phyloP scores from a whole-genome alignment of 2,329 filamentous ascomycete species.

The Sporothrix humicola region DNA sequence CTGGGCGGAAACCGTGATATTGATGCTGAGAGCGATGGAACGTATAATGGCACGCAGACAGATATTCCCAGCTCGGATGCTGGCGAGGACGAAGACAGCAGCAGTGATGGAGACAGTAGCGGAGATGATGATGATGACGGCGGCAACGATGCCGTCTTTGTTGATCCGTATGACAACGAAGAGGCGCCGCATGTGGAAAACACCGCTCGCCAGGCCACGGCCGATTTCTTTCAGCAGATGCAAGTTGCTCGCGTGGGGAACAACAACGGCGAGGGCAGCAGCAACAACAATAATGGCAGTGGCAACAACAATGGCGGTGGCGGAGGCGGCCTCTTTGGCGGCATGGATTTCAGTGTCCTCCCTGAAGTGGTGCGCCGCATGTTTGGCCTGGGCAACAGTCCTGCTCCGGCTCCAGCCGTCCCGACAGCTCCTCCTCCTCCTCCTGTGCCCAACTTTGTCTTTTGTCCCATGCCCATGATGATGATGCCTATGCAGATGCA shows the following conservation, averaged over 20 bases:
- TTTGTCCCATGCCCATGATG: constrained; percentile 16
- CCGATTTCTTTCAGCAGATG: constrained; percentile 26
- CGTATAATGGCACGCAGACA: background rate
- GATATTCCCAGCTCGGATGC: background rate
- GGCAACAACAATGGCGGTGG: background rate
- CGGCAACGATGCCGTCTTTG: background rate
- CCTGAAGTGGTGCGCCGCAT: constrained; percentile 17
- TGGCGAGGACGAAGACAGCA: background rate
- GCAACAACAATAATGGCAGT: background rate
- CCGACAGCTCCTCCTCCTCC: background rate
- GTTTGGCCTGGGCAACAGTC: constrained; percentile 15
- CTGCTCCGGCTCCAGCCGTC: background rate
- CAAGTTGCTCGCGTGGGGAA: too few relatives aligned
- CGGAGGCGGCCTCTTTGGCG: background rate
- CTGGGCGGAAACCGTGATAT: background rate
- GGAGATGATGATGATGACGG: background rate
- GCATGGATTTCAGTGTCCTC: background rate
- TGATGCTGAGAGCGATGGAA: background rate
- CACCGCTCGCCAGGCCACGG: background rate
- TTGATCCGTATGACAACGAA: background rate
- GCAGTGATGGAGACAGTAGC: background rate
- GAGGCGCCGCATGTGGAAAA: background rate
- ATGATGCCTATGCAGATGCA: constrained; percentile 10
- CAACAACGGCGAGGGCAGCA: background rate
- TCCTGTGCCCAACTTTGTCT: background rate